Evolutionary conservation across 2,329 filamentous ascomycete species (phyloP).

Genomic region (Chaetomiaceae sp.): DNA sequence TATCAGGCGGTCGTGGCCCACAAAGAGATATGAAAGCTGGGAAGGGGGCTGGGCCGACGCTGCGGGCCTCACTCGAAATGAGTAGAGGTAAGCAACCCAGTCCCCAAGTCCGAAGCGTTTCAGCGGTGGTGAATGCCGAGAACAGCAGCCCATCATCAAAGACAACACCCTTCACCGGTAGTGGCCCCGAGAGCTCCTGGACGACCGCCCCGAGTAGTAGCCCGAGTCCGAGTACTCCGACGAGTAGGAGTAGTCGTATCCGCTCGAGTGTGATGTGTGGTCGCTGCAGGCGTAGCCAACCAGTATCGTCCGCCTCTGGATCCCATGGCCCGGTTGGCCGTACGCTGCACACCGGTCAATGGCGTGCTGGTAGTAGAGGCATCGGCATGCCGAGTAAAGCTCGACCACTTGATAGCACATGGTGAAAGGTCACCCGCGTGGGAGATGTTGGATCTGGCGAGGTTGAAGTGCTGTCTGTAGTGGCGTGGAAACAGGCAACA

Average conservation of each 20-base stretch:
- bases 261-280: conserved; percentile 41
- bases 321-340: conserved; percentile 65
- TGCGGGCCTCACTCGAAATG: conserved; percentile 37
- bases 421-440: conserved; percentile 25
- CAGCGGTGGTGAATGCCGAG: conserved; percentile 40
- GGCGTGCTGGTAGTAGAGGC: conserved; percentile 82
- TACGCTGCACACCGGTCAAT: conserved; percentile 77
- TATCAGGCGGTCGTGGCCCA: conserved; percentile 41
- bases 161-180: conserved; percentile 52
- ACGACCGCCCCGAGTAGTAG: conserved; percentile 46
- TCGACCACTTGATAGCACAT: conserved; percentile 91
- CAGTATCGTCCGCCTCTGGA: conserved; percentile 71
- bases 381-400: conserved; percentile 79
- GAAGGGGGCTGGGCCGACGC: conserved; percentile 41
- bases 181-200: conserved; percentile 37
- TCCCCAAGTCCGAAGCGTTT: conserved; percentile 40
- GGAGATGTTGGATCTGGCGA: background rate
- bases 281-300: conserved; percentile 74
- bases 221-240: conserved; percentile 51
- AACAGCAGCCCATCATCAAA: conserved; percentile 45
- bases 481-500: background rate
- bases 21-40: conserved; percentile 46
- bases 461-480: background rate
- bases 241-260: conserved; percentile 36
- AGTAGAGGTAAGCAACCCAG: conserved; percentile 49